Percentiles rank a stretch among this genome's conserved stretches.
These are phyloP conservation scores for Blumeriella jaapii DNA, from an alignment of 2,329 filamentous ascomycete genomes.

Conservation along the genomic window DNA sequence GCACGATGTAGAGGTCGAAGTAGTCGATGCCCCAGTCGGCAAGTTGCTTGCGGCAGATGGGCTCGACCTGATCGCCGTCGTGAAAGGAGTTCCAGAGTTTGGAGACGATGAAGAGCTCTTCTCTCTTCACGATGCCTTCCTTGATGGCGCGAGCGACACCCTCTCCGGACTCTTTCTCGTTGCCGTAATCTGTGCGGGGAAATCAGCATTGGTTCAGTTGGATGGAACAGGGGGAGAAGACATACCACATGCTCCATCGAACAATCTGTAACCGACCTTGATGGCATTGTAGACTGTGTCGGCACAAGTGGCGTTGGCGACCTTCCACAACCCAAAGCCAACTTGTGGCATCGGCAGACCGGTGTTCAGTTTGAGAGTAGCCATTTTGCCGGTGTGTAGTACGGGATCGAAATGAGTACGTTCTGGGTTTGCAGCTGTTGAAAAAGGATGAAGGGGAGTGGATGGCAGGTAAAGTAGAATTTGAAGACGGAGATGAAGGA, in stretches of 20 bases:
- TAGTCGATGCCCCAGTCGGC: slow-evolving; percentile 78
- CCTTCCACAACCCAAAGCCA: slow-evolving; percentile 60
- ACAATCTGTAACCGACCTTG: slow-evolving; percentile 47
- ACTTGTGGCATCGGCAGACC: slow-evolving; percentile 46
- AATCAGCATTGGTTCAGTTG: slow-evolving; percentile 1
- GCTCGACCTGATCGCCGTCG: slow-evolving; percentile 64
- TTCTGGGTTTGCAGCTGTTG: too few species aligned
- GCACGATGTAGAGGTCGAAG: slow-evolving; percentile 81
- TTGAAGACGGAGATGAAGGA: too few species aligned
- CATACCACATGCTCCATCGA: slow-evolving; percentile 48
- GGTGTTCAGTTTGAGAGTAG: slow-evolving; percentile 34
- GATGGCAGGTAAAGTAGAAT: too few species aligned
- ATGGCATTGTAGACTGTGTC: slow-evolving; percentile 57
- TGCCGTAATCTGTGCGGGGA: slow-evolving; percentile 56
- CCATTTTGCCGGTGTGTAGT: slow-evolving; percentile 23
- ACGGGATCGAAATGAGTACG: too few species aligned
- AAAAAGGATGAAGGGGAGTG: neutral
- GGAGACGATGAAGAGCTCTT: slow-evolving; percentile 83
- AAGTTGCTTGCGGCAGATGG: slow-evolving; percentile 65
- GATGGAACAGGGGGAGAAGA: neutral
- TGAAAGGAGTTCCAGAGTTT: slow-evolving; percentile 94
- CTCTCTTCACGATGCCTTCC: slow-evolving; percentile 69
- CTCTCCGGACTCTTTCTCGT: slow-evolving; percentile 67
- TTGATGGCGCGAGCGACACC: slow-evolving; percentile 70
- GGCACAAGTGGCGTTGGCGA: slow-evolving; percentile 49